Conservation (phyloP, 208 protist genomes). For the Trypanosoma caninum region DNA sequence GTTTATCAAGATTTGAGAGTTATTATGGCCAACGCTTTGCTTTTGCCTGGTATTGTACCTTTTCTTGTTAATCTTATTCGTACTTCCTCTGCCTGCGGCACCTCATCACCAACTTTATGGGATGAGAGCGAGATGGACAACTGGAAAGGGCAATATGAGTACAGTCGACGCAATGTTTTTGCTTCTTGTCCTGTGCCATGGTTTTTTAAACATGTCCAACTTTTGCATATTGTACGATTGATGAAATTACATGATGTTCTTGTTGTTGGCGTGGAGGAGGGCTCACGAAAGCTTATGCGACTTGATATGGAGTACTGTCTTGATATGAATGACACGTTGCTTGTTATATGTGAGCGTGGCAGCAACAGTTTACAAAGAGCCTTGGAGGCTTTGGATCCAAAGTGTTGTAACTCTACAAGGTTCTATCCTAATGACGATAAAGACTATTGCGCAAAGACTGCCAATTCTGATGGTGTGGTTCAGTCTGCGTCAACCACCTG, state of each 20-base stretch:
- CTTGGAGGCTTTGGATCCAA: slow-evolving; percentile 40
- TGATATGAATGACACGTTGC: slow-evolving; percentile 49
- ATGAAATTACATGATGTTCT: slow-evolving; percentile 73
- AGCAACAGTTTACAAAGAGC: slow-evolving; percentile 47
- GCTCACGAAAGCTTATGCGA: slow-evolving; percentile 40
- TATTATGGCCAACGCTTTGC: slow-evolving; percentile 74
- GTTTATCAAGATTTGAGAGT: slow-evolving; percentile 83
- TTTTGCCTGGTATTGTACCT: slow-evolving; percentile 77
- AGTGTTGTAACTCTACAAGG: too few relatives aligned
- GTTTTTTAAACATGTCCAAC: slow-evolving; percentile 43
- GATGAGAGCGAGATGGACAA: slow-evolving; percentile 46
- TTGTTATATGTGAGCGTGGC: slow-evolving; percentile 60
- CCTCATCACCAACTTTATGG: slow-evolving; percentile 52
- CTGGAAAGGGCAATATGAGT: slow-evolving; percentile 81
- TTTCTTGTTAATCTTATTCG: slow-evolving; percentile 87
- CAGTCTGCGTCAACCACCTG: too few relatives aligned
- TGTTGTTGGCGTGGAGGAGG: slow-evolving; percentile 71
- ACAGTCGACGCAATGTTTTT: slow-evolving; percentile 72
- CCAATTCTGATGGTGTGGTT: too few relatives aligned
- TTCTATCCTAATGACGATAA: too few relatives aligned
- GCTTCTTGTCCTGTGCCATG: slow-evolving; percentile 55
- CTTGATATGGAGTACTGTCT: slow-evolving; percentile 65
- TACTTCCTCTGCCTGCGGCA: slow-evolving; percentile 51
- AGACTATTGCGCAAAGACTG: too few relatives aligned
- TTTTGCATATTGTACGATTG: slow-evolving; percentile 35